Percentiles rank a stretch among this genome's conserved stretches.
Conservation (phyloP, 495 filamentous ascomycete species). For the Penicillium egyptiacum region DNA sequence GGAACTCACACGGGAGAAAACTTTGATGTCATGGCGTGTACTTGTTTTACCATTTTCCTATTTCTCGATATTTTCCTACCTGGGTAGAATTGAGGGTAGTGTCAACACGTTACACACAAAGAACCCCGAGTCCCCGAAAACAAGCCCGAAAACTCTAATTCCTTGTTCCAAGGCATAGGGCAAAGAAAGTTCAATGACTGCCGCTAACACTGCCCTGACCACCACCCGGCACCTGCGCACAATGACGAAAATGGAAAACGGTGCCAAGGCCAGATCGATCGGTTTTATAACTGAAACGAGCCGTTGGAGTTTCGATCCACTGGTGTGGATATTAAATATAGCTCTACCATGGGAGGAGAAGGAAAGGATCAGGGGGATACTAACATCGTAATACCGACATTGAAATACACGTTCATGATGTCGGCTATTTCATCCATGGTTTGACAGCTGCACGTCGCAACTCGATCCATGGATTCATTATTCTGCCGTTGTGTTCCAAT, state of each 20-base stretch:
- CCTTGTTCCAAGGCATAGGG: background rate
- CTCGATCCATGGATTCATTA: conserved; percentile 5
- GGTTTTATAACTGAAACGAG: conserved; percentile 5
- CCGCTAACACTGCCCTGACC: conserved; percentile 5
- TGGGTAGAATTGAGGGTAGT: background rate
- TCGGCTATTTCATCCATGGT: background rate
- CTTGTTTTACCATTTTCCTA: background rate
- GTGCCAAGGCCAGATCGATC: conserved; percentile 13
- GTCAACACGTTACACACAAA: background rate
- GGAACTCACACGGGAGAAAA: conserved; percentile 8
- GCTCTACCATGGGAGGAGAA: conserved; percentile 1
- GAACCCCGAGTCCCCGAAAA: background rate
- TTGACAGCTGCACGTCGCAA: background rate
- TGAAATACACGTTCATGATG: background rate
- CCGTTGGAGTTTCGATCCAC: conserved; percentile 4
- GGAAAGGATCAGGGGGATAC: conserved; percentile 6
- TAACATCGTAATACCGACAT: background rate
- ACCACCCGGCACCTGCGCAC: conserved; percentile 1
- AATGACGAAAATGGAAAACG: conserved; percentile 5
- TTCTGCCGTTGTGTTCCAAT: conserved; percentile 28
- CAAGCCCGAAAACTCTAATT: background rate
- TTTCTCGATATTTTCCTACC: background rate
- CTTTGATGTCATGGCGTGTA: conserved; percentile 6
- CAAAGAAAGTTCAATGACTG: conserved; percentile 8
- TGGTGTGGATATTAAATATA: background rate